phyloP scores from a whole-genome alignment of 139 green algal genomes.

The Choricystis sp. region DNA sequence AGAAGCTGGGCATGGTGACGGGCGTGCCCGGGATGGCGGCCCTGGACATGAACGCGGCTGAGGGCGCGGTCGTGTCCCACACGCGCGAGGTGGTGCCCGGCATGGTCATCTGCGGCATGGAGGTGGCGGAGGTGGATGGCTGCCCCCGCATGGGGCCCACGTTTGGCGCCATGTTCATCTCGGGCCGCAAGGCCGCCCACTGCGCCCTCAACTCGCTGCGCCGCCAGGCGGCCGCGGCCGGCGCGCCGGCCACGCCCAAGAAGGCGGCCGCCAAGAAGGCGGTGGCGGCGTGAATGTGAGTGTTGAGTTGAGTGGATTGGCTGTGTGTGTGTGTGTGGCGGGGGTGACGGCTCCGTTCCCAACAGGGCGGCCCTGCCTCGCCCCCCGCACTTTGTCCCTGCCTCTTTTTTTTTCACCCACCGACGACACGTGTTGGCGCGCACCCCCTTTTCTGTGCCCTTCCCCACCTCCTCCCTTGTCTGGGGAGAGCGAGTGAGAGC shows the following conservation, averaged over 20 bases:
- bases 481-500: too few relatives aligned
- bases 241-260: too few relatives aligned
- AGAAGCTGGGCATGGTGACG: slow-evolving; percentile 70
- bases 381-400: too few relatives aligned
- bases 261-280: not conserved
- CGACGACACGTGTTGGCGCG: too few relatives aligned
- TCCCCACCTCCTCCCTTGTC: too few relatives aligned
- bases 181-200: slow-evolving; percentile 78
- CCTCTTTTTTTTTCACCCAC: too few relatives aligned
- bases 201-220: slow-evolving; percentile 64
- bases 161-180: slow-evolving; percentile 92
- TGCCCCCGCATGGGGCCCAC: slow-evolving; percentile 87
- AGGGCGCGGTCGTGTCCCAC: slow-evolving; percentile 76
- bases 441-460: too few relatives aligned
- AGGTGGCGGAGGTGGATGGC: slow-evolving; percentile 61
- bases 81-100: slow-evolving; percentile 82
- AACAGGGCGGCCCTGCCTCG: too few relatives aligned
- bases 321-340: not conserved
- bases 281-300: not conserved
- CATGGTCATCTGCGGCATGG: slow-evolving; percentile 92
- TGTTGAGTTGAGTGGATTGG: too few relatives aligned
- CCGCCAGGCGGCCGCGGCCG: not conserved
- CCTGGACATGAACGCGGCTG: slow-evolving; percentile 87
- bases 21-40: slow-evolving; percentile 75
- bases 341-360: not conserved